These are phyloP conservation scores for Wickerhamomyces alni DNA, from an alignment of 805 yeast species.

Conservation along the genomic window DNA sequence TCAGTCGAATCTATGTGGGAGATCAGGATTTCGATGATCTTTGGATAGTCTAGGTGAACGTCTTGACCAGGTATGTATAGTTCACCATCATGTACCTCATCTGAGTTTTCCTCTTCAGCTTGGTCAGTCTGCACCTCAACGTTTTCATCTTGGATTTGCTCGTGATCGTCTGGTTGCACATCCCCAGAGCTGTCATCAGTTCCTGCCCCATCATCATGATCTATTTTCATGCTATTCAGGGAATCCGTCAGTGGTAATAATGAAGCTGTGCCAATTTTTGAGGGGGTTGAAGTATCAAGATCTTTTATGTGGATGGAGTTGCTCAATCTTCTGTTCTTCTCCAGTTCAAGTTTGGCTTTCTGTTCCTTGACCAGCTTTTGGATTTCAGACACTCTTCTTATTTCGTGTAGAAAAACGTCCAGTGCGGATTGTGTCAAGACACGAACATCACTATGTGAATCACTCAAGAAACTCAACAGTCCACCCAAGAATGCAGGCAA, in stretches of 20 bases:
- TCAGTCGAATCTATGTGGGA: conserved; percentile 66
- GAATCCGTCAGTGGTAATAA: not conserved
- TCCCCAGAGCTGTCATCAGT: not conserved
- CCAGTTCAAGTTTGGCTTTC: conserved; percentile 9
- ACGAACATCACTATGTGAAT: conserved; percentile 80
- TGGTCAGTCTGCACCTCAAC: conserved; percentile 1
- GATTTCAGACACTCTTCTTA: conserved; percentile 68
- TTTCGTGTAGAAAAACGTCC: conserved; percentile 72
- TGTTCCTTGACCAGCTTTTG: conserved; percentile 42
- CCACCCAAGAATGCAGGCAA: conserved; percentile 89
- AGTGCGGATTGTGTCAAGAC: conserved; percentile 77
- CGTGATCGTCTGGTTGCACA: not conserved
- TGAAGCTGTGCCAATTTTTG: conserved; percentile 13
- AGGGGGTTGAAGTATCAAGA: conserved; percentile 19
- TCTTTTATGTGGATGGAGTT: conserved; percentile 13
- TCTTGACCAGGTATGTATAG: conserved; percentile 74
- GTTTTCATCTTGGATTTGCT: conserved; percentile 14
- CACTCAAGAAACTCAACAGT: conserved; percentile 70
- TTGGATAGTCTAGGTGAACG: conserved; percentile 71
- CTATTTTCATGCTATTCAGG: not conserved
- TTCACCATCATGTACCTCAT: conserved; percentile 39
- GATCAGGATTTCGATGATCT: conserved; percentile 75
- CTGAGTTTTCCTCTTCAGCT: conserved; percentile 11
- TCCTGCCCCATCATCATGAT: not conserved
- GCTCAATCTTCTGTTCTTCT: conserved; percentile 15